phyloP scores from a whole-genome alignment of 805 yeast genomes.

The Candida chauliodis region DNA sequence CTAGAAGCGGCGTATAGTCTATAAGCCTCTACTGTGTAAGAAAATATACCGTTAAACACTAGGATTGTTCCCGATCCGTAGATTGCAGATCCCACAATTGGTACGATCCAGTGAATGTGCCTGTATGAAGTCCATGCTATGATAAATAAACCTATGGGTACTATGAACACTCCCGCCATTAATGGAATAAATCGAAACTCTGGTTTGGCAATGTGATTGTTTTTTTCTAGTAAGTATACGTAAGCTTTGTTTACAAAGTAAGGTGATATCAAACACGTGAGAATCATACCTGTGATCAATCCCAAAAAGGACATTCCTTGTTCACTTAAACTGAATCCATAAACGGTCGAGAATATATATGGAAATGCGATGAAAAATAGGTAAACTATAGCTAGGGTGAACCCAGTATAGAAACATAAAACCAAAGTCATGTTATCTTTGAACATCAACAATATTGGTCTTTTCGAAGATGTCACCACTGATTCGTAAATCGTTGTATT shows the following conservation, averaged over 20 bases:
- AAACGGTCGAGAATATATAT: conserved; percentile 37
- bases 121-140: conserved; percentile 75
- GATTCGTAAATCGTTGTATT: conserved; percentile 15
- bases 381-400: conserved; percentile 43
- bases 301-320: conserved; percentile 31
- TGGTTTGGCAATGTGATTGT: conserved; percentile 53
- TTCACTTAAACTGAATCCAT: conserved; percentile 20
- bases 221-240: conserved; percentile 28
- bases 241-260: conserved; percentile 23
- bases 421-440: conserved; percentile 26
- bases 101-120: conserved; percentile 67
- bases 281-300: conserved; percentile 33
- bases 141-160: conserved; percentile 79
- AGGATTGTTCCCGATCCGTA: conserved; percentile 43
- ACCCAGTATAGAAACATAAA: conserved; percentile 38
- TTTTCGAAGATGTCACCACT: conserved; percentile 17
- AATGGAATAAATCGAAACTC: conserved; percentile 75
- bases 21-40: conserved; percentile 57
- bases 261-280: conserved; percentile 27
- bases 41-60: conserved; percentile 52
- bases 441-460: conserved; percentile 24
- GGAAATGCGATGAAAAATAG: conserved; percentile 41
- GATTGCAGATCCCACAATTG: conserved; percentile 39
- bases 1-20: conserved; percentile 57
- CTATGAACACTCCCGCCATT: conserved; percentile 61